phyloP scores from a whole-genome alignment of 768 basidiomycete species.

The Podaxis sp. region DNA sequence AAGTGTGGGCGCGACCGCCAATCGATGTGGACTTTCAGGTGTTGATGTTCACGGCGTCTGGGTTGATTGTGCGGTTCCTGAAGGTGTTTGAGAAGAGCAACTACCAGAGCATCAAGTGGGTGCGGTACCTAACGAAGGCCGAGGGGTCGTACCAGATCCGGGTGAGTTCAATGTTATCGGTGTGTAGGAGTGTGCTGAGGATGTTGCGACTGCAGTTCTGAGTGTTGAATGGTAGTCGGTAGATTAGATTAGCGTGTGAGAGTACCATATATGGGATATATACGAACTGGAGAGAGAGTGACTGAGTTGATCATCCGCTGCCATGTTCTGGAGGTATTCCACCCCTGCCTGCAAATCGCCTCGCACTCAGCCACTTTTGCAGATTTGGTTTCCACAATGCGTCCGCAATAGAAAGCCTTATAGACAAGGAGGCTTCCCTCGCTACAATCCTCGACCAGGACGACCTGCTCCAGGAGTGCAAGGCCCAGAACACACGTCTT shows the following conservation, averaged over 20 bases:
- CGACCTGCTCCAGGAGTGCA: conserved; percentile 93
- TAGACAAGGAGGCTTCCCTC: conserved; percentile 87
- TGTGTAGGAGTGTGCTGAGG: background rate
- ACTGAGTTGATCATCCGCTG: background rate
- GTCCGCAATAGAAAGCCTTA: conserved; percentile 84
- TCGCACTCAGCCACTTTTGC: conserved; percentile 8
- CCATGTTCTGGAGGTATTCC: conserved; percentile 21
- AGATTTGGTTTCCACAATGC: conserved; percentile 93
- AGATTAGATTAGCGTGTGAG: conserved; percentile 8
- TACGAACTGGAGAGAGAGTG: background rate
- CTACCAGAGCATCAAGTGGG: conserved; percentile 96
- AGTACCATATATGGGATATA: conserved; percentile 10
- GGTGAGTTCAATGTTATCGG: conserved; percentile 49
- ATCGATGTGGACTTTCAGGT: conserved; percentile 99
- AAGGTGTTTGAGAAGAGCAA: conserved; percentile 97
- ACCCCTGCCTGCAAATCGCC: background rate
- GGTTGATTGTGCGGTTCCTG: conserved; percentile 92
- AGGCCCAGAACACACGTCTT: conserved; percentile 86
- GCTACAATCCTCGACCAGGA: conserved; percentile 93
- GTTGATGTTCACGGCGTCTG: conserved; percentile 97
- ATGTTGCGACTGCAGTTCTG: conserved; percentile 14
- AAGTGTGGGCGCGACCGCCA: conserved; percentile 97
- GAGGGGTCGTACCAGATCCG: conserved; percentile 92
- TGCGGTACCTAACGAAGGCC: conserved; percentile 91
- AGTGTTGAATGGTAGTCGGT: background rate